These are phyloP conservation scores for Leishmania turanica DNA, from an alignment of 208 protist genomes.

Conservation along the genomic window DNA sequence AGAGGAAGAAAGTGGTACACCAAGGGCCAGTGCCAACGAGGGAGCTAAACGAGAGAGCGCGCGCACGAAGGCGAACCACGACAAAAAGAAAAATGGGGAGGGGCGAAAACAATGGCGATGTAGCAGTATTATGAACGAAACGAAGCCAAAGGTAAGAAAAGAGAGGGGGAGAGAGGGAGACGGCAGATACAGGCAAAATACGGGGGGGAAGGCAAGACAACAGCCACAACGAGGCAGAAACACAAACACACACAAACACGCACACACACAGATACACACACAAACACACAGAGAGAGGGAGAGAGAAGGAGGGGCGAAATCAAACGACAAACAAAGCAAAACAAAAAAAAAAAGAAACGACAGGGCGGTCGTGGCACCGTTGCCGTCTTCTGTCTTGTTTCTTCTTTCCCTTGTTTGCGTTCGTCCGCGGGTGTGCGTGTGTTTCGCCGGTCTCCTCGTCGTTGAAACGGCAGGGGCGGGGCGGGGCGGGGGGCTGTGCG, in stretches of 20 bases:
- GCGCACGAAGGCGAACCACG: neutral
- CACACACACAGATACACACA: no score
- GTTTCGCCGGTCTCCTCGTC: neutral
- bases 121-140: neutral
- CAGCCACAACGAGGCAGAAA: neutral
- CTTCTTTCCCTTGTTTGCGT: neutral
- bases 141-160: neutral
- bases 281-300: no score
- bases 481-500: neutral
- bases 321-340: neutral
- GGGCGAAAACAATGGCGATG: neutral
- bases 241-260: no score
- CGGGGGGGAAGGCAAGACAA: neutral
- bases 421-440: no score
- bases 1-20: neutral
- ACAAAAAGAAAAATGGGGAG: neutral
- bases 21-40: neutral
- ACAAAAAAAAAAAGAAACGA: neutral
- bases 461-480: neutral
- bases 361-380: neutral
- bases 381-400: neutral
- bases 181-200: slow-evolving; percentile 3
- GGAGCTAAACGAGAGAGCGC: neutral
- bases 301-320: neutral
- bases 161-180: neutral